These are phyloP conservation scores for Globisporangium uncinulatum DNA, from an alignment of 352 stramenopile species.

Conservation along the genomic window DNA sequence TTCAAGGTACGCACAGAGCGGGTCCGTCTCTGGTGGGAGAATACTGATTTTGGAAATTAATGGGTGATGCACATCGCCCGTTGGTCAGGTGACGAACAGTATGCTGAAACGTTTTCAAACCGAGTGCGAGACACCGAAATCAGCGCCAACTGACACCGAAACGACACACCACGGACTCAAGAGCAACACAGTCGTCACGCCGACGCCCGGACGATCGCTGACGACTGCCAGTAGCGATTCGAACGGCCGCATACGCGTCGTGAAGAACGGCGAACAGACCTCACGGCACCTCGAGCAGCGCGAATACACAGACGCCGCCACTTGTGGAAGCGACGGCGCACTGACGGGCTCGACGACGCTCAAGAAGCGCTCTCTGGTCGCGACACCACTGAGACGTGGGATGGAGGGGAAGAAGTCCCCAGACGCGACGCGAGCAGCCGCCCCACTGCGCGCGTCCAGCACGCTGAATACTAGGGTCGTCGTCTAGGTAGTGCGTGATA, in stretches of 20 bases:
- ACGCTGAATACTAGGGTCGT: background rate
- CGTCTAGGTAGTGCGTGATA: background rate
- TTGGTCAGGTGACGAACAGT: constrained; percentile 21
- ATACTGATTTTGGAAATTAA: no score
- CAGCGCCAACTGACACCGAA: background rate
- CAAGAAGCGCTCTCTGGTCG: constrained; percentile 4
- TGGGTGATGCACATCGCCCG: constrained; percentile 1
- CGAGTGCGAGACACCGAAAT: constrained; percentile 23
- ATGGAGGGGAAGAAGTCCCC: constrained; percentile 9
- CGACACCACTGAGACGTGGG: background rate
- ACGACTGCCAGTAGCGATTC: no score
- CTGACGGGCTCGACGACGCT: background rate
- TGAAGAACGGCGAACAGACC: constrained; percentile 1
- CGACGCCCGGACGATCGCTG: background rate
- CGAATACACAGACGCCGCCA: background rate
- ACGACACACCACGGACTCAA: background rate
- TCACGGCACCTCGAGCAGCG: background rate
- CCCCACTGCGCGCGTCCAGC: constrained; percentile 1
- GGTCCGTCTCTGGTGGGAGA: background rate
- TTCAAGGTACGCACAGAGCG: constrained; percentile 4
- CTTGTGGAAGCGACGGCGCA: no score
- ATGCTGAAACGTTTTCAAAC: constrained; percentile 23
- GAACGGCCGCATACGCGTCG: background rate
- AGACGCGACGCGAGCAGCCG: constrained; percentile 11
- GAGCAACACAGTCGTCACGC: background rate